Base-by-base conservation (phyloP, 768 basidiomycete genomes). In the Pleurotus djamor region DNA sequence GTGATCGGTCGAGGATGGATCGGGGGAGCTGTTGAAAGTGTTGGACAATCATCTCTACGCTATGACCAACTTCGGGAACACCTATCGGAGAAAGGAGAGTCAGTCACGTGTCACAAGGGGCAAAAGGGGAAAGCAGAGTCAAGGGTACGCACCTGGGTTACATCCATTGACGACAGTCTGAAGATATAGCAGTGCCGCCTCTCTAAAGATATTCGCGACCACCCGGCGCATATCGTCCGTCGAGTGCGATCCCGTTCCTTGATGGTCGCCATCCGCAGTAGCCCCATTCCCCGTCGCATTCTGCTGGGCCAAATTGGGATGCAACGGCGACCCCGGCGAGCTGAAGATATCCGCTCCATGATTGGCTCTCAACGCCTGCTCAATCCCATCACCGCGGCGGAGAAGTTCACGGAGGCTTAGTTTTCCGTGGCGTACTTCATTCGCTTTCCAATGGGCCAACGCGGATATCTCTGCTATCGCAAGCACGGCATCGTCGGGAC, bases 351-450 rank as follows among this genome's bases (percentile, higher is more conserved):
- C 69, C 21, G 45, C 17, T 17, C 72, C 62, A 16, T 76, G 72
- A 52, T 76, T 74, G 62, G 79, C 77, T 32, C 79, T 78, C 48
- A 92, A 78, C 59, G 81, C 80, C 64, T 83, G 82, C 74, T 93
- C 89, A 63, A 93, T 86, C 45, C 74, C 76, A 60, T 86, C 84
- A 52, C 88, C 91, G n/a, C 87, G 82, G 41, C 83, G 79, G 59
- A 93, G 80, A 36, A 94, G 81, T 64, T 92, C 90, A 60, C 87
- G 83, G 70, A 83, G 80, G 71, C 89, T 92, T 60, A 94, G 76
- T 37, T 83, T 81, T 47, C 86, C 86, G 59, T 85, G 85, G 54
- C 78, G 82, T 58, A 79, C 74, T 68, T 92, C 85, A 51, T 79
- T 76, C 21, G 76, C 70, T 71, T 92, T 92, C 91, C 92, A 93